Base-by-base conservation (phyloP, 345 rosid genomes). In the Rhodamnia rubescens region DNA sequence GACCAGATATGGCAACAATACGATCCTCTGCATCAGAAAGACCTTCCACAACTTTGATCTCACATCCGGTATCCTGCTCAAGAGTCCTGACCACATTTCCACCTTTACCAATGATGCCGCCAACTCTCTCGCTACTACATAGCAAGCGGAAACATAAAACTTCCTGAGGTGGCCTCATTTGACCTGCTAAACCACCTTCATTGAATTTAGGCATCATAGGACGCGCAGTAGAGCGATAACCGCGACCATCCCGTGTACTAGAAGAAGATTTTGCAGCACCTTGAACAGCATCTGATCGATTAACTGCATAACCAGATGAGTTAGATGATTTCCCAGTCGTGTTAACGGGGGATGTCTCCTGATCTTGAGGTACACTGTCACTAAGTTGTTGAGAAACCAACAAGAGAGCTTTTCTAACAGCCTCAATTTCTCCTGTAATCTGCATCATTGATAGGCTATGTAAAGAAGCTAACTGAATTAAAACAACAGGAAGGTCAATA, bases 71-170 rank as follows among this genome's bases (percentile, higher is more conserved):
- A 85, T 93, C 96, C 90, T 91, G 96, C 90, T 92, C 86, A 29
- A 95, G 91, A 42, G 90, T n/a, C 89, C 89, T 94, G 85, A 95
- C 88, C 55, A 92, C 87, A 57, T 92, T 51, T 84, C 98, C 98
- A 42, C 94, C 98, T 85, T 94, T 95, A 87, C 96, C 98, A 88
- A 95, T 95, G 69, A 95, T 89, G 85, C 91, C 90, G 84, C 98
- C 95, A 51, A 93, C 96, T 84, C 88, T 91, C 82, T 92, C 96
- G 59, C 92, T 89, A 75, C 83, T 91, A 83, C 96, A 94, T 80
- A 94, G 78, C 57, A 95, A 78, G 47, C 96, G 94, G 86, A 91
- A 94, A 82, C 92, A 92, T 85, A 95, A 81, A 21, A 89, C 54
- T 54, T 92, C 94, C 36, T 69, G 87, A 80, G 90, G 74, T 85